Base-by-base conservation (phyloP, 2,329 filamentous ascomycete genomes). In the Hymenoscyphus fructigenus region DNA sequence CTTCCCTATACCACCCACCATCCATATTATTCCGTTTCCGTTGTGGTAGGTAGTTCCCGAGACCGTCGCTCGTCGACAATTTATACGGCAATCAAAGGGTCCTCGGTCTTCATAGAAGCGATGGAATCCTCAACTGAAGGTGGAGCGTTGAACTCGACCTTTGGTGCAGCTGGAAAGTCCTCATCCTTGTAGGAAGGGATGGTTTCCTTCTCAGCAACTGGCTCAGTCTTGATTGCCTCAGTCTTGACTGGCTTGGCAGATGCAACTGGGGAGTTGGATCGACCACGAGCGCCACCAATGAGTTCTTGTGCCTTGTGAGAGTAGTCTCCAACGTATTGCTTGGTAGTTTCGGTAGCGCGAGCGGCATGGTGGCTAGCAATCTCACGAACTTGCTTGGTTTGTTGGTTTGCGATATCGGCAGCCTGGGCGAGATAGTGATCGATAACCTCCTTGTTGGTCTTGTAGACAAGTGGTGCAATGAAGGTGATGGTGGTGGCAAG, bases 271-370 rank as follows among this genome's bases (percentile, higher is more conserved):
- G 74, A 76, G 15, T 61, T 60, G 14, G 72, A 75, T 61, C 73
- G 71, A 59, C 67, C 69, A 58, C 73, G 71, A 36, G 71, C 73
- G 71, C 83, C 82, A 65, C 83, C 82, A 70, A 90, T 81, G 75
- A 89, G 80, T 71, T 85, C 81, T 79, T 89, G 87, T 63, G 88
- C 87, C 83, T 90, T 90, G 75, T 83, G 80, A 32, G 86, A 86
- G 77, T 90, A 88, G 74, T 90, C 87, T 50, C 85, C 86, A 72
- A 88, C 82, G 73, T 89, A 88, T 76, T 88, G 84, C 82, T 89
- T 90, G 73, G 87, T 86, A 50, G 87, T 78, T 72, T 85, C 81
- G 59, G 87, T 84, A 68, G 87, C 85, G 71, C 87, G 84, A 60
- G 83, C 81, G 58, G 88, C 87, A 75, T 89, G 87, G 79, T 89